Evolutionary conservation across 108 stramenopile genomes (phyloP), one percentile per base, ranked within the genome.

Genomic region (Skeletonema potamos): DNA sequence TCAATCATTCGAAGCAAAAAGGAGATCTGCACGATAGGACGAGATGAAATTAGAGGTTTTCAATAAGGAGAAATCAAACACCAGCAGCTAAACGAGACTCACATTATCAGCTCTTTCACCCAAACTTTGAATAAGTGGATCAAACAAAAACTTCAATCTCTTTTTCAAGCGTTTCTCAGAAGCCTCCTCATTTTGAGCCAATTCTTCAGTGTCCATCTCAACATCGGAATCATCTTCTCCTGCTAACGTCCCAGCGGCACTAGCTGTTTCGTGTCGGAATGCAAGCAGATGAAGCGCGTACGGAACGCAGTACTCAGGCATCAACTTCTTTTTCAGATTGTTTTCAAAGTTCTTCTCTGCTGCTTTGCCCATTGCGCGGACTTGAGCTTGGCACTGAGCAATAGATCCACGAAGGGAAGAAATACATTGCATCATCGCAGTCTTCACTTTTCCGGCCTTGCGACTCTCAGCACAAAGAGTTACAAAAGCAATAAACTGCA

Each of bases 261-360:
- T 58, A 26, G 91, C 87, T 12, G 91, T 92, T 67, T 95, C 94
- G 17, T 64, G 66, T 22, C 94, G 88, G 69, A 84, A 88, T 24
- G 87, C 65, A 46, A 96, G 73, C 15, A 96, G 73, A 72, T 96
- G 89, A 34, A 92, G 70, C 2, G 92, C 89, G 61, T 79, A 96
- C 12, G 89, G 90, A 27, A 93, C 82, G 54, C 77, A 70, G 63
- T 89, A 96, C 67, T 96, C 95, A 28, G 95, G 95, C 92, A 93
- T 96, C 20, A 93, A 36, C 29, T 73, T 70, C 72, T 82, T 78
- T 46, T 93, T 93, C 56, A 82, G 58, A n/a, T 63, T 56, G 22
- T 57, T 68, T 32, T 96, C 91, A 64, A 91, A 93, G 51, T 82
- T 79, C 63, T 73, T 71, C 59, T 90, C 91, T 5, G 90, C 90